These are phyloP conservation scores for Dysphania ambrosioides DNA, from an alignment of 148 eudicot species.

Conservation along the genomic window DNA sequence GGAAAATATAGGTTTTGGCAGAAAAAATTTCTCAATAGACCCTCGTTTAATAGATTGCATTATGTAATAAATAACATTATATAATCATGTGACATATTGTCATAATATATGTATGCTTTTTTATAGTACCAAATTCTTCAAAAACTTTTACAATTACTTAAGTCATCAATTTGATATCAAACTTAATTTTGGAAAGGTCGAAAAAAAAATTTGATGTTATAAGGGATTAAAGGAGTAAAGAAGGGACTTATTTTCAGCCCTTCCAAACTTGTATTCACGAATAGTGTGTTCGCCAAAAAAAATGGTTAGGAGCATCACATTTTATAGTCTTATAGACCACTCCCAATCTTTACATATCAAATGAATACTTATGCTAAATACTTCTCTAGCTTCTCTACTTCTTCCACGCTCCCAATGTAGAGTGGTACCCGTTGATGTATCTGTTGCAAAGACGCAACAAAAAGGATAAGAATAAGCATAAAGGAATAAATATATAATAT, in stretches of 20 bases:
- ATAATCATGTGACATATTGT: too few relatives aligned
- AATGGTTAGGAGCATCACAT: not conserved
- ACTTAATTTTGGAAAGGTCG: too few relatives aligned
- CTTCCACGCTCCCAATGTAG: constrained; percentile 83
- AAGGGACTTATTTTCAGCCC: constrained; percentile 1
- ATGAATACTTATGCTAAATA: constrained; percentile 48
- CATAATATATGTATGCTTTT: too few relatives aligned
- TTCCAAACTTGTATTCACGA: not conserved
- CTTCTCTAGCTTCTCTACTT: constrained; percentile 90
- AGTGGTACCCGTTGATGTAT: constrained; percentile 93
- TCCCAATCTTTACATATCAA: not conserved
- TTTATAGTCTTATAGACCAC: not conserved
- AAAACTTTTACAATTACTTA: too few relatives aligned
- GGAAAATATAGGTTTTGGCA: too few relatives aligned
- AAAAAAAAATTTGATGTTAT: too few relatives aligned
- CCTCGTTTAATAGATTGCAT: too few relatives aligned
- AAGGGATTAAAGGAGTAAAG: too few relatives aligned
- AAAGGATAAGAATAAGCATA: not conserved
- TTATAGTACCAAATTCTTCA: too few relatives aligned
- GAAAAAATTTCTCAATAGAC: too few relatives aligned
- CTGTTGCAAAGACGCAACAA: constrained; percentile 37
- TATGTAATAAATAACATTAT: too few relatives aligned
- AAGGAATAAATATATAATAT: not conserved
- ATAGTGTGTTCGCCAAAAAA: not conserved
- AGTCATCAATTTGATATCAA: too few relatives aligned